A percentile compares a stretch with the other conserved stretches of the same genome.
Conservation (phyloP, 768 basidiomycete genomes). For the Rhodotorula diobovata region DNA sequence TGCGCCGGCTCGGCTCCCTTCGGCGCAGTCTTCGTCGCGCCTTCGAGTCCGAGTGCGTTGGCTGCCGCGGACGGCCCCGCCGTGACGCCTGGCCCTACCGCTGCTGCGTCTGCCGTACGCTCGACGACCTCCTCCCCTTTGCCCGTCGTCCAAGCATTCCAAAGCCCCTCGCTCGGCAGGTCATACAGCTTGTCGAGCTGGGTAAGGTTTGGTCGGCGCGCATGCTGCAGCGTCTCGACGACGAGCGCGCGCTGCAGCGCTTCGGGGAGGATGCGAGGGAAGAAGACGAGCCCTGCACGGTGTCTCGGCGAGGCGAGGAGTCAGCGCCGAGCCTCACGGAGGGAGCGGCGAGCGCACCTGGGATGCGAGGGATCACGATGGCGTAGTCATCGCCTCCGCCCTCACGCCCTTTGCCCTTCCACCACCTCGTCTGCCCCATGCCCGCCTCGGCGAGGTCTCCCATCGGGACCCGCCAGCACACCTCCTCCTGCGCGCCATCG, state of each 20-base stretch:
- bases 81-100: neutral
- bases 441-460: conserved; percentile 3
- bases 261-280: conserved; percentile 67
- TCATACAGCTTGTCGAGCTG: conserved; percentile 83
- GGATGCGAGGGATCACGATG: conserved; percentile 23
- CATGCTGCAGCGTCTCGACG: conserved; percentile 66
- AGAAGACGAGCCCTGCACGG: conserved; percentile 69
- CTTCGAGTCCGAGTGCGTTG: no score
- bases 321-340: neutral
- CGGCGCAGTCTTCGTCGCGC: no score
- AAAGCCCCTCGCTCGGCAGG: conserved; percentile 70
- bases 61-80: neutral
- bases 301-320: no score
- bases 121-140: conserved; percentile 16
- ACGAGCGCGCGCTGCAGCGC: conserved; percentile 65
- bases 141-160: conserved; percentile 54
- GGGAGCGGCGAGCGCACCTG: conserved; percentile 10
- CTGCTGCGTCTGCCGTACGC: neutral
- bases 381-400: conserved; percentile 16
- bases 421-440: conserved; percentile 31
- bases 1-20: neutral
- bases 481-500: neutral
- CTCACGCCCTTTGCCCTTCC: conserved; percentile 33
- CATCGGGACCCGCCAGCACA: conserved; percentile 21
- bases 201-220: conserved; percentile 74